Evolutionary conservation across 352 stramenopile species (phyloP), one percentile per base, ranked within the genome.

Genomic region (Aphanomyces euteiches): DNA sequence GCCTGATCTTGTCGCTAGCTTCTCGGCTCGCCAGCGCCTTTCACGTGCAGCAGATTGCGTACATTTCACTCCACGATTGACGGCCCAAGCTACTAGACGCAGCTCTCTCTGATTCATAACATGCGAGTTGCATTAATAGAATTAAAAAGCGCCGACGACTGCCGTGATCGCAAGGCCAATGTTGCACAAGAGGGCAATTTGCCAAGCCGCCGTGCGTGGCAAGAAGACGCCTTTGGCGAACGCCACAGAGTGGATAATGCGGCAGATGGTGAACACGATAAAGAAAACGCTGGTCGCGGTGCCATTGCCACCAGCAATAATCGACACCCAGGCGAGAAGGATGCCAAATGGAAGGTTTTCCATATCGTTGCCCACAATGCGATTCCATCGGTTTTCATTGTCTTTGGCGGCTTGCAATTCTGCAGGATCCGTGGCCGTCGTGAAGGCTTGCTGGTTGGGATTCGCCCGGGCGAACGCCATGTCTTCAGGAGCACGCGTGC

Each of bases 341-440:
- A 69, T 43, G 12, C 63, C 63, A 63, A 89, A 66, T 19, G 79
- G 81, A 50, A 88, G 78, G 38, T 80, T 85, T 71, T 88, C 81
- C 39, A 86, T 64, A 47, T 88, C 81, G 73, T 88, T 88, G 43
- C 77, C 72, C 54, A 84, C 73, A 53, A 88, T 87, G 36, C 78
- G 75, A 28, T 81, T 80, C 81, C 81, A 88, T n/a, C 81, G 81
- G 72, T 78, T 72, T 38, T 60, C 50, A 1, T 37, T 17, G 8
- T 58, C 36, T n/a, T 50, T 50, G 1, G 10, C 43, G 10, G 10
- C 17, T 50, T 50, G 10, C 43, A n/a, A 12, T n/a, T 50, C 43
- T 50, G 43, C 43, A 3, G 43, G 43, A n/a, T n/a, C 10, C 43
- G 43, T 50, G 43, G 10, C 28, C 28, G 28, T 28, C 28, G 28